phyloP scores from a whole-genome alignment of 108 stramenopile genomes.

The Aureococcus anophagefferens region DNA sequence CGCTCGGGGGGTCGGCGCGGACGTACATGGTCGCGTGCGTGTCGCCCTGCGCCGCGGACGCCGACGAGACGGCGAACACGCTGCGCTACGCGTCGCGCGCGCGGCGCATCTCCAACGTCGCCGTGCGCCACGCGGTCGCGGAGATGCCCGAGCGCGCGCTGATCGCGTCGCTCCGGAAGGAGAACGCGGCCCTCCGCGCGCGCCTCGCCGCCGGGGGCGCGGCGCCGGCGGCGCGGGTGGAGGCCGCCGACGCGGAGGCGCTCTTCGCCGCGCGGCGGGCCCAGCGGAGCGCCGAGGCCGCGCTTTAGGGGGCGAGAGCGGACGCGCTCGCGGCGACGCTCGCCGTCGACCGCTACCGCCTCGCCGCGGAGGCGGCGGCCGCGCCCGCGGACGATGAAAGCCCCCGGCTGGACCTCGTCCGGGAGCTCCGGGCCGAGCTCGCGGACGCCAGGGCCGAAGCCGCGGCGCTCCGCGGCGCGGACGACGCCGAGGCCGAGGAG shows the following conservation, averaged over 20 bases:
- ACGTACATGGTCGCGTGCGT: conserved; percentile 52
- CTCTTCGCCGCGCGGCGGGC: background rate
- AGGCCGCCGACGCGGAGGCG: background rate
- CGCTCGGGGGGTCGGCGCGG: conserved; percentile 45
- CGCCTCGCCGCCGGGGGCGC: background rate
- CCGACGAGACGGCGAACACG: conserved; percentile 46
- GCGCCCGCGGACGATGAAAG: too few relatives aligned
- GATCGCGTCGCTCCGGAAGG: background rate
- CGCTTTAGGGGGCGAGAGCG: too few relatives aligned
- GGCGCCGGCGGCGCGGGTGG: too few relatives aligned
- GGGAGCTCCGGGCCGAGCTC: background rate
- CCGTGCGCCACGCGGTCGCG: background rate
- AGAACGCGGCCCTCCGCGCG: background rate
- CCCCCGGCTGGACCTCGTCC: background rate
- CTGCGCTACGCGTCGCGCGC: conserved; percentile 46
- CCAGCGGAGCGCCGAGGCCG: too few relatives aligned
- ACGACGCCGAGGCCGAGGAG: too few relatives aligned
- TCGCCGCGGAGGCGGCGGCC: background rate
- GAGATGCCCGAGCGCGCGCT: background rate
- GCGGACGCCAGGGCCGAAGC: background rate
- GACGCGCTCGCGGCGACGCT: background rate
- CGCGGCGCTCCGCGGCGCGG: too few relatives aligned
- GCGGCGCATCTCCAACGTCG: conserved; percentile 28
- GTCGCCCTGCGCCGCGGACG: conserved; percentile 39
- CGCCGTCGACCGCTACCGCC: background rate